Percentiles rank a stretch among this genome's conserved stretches.
Evolutionary conservation across 2,329 filamentous ascomycete genomes (phyloP).

Genomic region (Fusarium nelsonii): DNA sequence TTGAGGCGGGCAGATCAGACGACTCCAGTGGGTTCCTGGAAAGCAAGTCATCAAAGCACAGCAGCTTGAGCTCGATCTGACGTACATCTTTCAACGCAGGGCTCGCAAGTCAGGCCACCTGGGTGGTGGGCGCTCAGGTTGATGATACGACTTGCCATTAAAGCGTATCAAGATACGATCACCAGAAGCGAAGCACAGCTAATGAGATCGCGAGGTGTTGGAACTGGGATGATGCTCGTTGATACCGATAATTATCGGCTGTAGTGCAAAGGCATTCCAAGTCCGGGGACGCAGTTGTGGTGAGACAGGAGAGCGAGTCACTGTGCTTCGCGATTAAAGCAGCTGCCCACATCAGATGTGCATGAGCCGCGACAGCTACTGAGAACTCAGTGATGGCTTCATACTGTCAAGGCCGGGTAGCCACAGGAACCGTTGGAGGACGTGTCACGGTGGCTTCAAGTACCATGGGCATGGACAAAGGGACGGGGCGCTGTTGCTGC

Average conservation of each 20-base stretch:
- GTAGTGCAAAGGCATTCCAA: constrained; percentile 26
- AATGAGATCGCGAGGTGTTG: constrained; percentile 26
- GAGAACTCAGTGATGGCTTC: constrained; percentile 29
- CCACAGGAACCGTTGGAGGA: constrained; percentile 42
- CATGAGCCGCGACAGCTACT: constrained; percentile 38
- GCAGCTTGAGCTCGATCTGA: constrained; percentile 32
- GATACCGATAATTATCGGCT: constrained; percentile 33
- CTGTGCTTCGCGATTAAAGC: constrained; percentile 24
- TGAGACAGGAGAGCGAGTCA: constrained; percentile 27
- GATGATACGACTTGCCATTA: constrained; percentile 7
- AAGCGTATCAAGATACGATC: constrained; percentile 24
- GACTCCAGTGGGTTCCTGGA: constrained; percentile 11
- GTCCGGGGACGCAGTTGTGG: constrained; percentile 27
- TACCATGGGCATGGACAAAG: constrained; percentile 20
- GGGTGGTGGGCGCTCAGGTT: constrained; percentile 1
- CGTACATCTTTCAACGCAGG: constrained; percentile 47
- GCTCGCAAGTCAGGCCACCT: constrained; percentile 49
- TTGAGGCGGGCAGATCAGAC: constrained; percentile 35
- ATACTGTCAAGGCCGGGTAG: constrained; percentile 26
- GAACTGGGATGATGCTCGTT: constrained; percentile 22
- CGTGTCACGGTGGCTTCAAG: constrained; percentile 41
- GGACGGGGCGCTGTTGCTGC: constrained; percentile 18
- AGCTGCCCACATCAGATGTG: constrained; percentile 40
- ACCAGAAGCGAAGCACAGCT: constrained; percentile 21
- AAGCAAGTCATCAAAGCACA: constrained; percentile 37